These are phyloP conservation scores for Blumeria graminis DNA, from an alignment of 2,329 filamentous ascomycete species.

Conservation along the genomic window DNA sequence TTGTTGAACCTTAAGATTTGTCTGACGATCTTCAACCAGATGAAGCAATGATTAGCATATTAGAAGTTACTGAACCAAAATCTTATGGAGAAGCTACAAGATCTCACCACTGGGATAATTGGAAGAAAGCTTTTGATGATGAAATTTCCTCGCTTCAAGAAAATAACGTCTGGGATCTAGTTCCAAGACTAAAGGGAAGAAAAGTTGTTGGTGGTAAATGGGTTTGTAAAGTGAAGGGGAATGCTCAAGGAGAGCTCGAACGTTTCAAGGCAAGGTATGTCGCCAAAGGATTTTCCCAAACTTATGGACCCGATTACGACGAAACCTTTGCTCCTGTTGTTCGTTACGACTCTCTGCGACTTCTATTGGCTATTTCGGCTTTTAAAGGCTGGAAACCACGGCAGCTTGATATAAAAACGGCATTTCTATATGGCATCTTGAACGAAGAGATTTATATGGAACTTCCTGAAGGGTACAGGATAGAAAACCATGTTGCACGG, in stretches of 20 bases:
- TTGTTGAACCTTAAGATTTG: not conserved
- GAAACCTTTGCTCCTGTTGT: not conserved
- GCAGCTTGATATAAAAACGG: not conserved
- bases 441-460: not conserved
- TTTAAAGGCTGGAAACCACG: not conserved
- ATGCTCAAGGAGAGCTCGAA: not conserved
- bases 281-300: not conserved
- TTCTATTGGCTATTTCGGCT: not conserved
- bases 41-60: not conserved
- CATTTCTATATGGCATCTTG: not conserved
- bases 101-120: not conserved
- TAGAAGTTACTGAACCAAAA: not conserved
- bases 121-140: not conserved
- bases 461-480: not conserved
- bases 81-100: not conserved
- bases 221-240: not conserved
- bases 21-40: not conserved
- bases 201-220: not conserved
- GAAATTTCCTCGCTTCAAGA: not conserved
- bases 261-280: not conserved
- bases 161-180: not conserved
- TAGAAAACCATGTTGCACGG: not conserved
- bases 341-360: not conserved
- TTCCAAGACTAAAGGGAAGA: not conserved
- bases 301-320: not conserved